A percentile compares a stretch with the other conserved stretches of the same genome.
phyloP scores from a whole-genome alignment of 345 rosid species.

The Rhodamnia rubescens region DNA sequence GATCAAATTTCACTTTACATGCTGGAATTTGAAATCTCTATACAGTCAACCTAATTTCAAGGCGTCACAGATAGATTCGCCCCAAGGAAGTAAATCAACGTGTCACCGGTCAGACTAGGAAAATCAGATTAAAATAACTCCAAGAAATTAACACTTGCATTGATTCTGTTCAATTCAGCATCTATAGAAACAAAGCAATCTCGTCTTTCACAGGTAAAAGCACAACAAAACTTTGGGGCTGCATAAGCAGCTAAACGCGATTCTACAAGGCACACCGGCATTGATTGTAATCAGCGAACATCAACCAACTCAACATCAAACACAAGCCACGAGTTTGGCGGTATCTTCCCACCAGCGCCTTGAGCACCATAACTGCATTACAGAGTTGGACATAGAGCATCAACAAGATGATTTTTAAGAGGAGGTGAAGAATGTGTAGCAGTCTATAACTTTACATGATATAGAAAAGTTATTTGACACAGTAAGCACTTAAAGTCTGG shows the following conservation, averaged over 20 bases:
- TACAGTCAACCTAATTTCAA: too few species aligned
- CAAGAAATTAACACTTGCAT: not conserved
- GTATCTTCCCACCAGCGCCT: slow-evolving; percentile 38
- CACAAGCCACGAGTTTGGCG: slow-evolving; percentile 63
- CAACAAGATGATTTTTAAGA: not conserved
- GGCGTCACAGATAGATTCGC: not conserved
- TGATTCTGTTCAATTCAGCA: not conserved
- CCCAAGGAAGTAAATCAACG: not conserved
- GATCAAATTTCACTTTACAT: too few species aligned
- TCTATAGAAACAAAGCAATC: not conserved
- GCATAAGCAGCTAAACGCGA: not conserved
- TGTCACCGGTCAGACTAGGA: not conserved
- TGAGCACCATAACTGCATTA: slow-evolving; percentile 34
- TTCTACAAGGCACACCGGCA: not conserved
- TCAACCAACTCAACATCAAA: slow-evolving; percentile 63
- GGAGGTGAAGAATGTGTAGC: not conserved
- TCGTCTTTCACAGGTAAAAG: not conserved
- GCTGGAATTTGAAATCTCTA: too few species aligned
- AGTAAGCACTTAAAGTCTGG: not conserved
- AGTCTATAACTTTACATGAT: not conserved
- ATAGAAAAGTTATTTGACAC: not conserved
- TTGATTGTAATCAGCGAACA: slow-evolving; percentile 17
- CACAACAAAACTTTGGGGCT: not conserved
- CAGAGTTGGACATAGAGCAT: not conserved
- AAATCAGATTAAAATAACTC: not conserved